Evolutionary conservation across 1,284 basidiomycete genomes (phyloP), one percentile per base, ranked within the genome.

Genomic region (Ceratorhiza oryzae-sativae): DNA sequence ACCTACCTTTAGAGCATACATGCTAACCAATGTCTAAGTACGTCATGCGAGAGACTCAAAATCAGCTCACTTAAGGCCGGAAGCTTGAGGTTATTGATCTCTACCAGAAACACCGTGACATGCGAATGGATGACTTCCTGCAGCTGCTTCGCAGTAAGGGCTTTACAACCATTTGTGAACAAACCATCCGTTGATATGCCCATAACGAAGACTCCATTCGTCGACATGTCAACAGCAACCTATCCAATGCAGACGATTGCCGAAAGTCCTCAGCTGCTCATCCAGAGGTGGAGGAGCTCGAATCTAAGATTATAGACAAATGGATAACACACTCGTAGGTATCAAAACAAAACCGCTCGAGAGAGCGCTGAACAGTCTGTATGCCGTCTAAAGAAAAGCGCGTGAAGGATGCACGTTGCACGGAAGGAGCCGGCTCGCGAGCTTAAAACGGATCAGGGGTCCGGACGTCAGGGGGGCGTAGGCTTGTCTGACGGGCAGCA

Each of bases 51-150:
- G 60, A 13, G n/a, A 36, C 25, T 36, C 62, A n/a, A 20, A 15
- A 65, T 18, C 46, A 30, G n/a, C 62, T 65, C 30, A 65, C 62
- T 3, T 67, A 51, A 9, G 36, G 23, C 49, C 63, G 39, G 36
- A 48, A 49, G 25, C 60, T 63, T 36, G 30, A 49, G 42, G 45
- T 49, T 34, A 49, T 63, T 23, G 45, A 42, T 18, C 18, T 63
- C 3, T 63, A 63, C 45, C 30, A 42, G 23, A 23, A 23, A 45
- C 15, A 32, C 20, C 18, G 36, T 18, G 36, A n/a, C n/a, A 45
- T 60, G 58, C 23, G 34, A 36, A 63, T 42, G 45, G 60, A 53
- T 9, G 63, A 55, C 18, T 32, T 55, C 13, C 30, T 55, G 36
- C 34, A 34, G 18, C 20, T 23, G 20, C 63, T 53, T 30, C 23